Percentiles rank a stretch among this genome's conserved stretches.
These are phyloP conservation scores for Phylloporus sp. DNA, from an alignment of 1,284 basidiomycete genomes.

Conservation along the genomic window DNA sequence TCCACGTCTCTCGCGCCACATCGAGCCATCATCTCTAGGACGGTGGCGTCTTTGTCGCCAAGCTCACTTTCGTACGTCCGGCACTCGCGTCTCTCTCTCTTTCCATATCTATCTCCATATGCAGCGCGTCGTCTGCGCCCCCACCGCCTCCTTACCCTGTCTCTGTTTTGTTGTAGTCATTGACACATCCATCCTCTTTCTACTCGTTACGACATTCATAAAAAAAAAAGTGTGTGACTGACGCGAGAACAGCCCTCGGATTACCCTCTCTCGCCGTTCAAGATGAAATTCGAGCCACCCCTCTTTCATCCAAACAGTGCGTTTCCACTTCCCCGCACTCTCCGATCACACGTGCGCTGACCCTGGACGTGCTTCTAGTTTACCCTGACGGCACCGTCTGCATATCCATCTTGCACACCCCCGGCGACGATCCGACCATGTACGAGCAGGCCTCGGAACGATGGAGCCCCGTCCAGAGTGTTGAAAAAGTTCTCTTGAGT, in stretches of 20 bases:
- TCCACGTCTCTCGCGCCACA: neutral
- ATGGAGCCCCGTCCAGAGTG: slow-evolving; percentile 97
- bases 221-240: neutral
- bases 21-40: slow-evolving; percentile 56
- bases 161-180: too few species aligned
- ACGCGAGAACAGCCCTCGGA: slow-evolving; percentile 70
- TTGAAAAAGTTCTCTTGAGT: slow-evolving; percentile 95
- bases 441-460: slow-evolving; percentile 95
- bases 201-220: neutral
- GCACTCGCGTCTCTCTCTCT: too few species aligned
- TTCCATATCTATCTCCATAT: neutral
- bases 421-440: slow-evolving; percentile 92
- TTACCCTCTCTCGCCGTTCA: slow-evolving; percentile 95
- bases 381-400: slow-evolving; percentile 97
- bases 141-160: neutral
- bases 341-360: neutral
- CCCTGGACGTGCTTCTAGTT: slow-evolving; percentile 36
- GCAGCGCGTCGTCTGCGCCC: neutral
- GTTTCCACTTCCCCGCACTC: neutral
- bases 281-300: slow-evolving; percentile 98
- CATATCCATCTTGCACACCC: slow-evolving; percentile 97
- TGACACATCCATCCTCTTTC: too few species aligned
- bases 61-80: slow-evolving; percentile 82
- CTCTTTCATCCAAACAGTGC: slow-evolving; percentile 97
- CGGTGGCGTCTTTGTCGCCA: slow-evolving; percentile 95